Evolutionary conservation across 2,329 filamentous ascomycete genomes (phyloP), one percentile per base, ranked within the genome.

Genomic region (Hymenoscyphus fructigenus): DNA sequence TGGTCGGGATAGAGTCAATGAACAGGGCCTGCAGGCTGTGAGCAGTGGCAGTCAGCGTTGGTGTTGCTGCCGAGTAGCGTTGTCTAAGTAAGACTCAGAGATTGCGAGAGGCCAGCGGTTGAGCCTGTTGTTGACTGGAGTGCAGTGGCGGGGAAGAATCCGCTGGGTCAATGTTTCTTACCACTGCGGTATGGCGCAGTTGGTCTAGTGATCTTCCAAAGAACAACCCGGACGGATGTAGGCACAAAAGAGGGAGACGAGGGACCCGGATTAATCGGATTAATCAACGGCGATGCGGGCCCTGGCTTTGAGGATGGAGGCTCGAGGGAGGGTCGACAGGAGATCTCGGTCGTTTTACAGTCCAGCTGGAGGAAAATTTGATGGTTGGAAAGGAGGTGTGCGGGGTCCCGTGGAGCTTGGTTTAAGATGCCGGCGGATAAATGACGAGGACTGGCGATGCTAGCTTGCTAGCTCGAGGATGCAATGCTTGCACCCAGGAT

Each of bases 361-460:
- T 47, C 41, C n/a, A 20, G 41, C n/a, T 20, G 41, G 41, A 47
- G 41, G n/a, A 47, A 47, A 23, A 12, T 12, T 23, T 23, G n/a
- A 10, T 23, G 44, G 44, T 50, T 50, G 44, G 20, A 20, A 50
- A 23, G 44, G 44, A 50, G 9, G 26, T 50, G 44, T 50, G 44
- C 44, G 44, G 44, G 44, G 44, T 50, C 14, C 26, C n/a, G n/a
- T 50, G 44, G 44, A 50, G 44, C 44, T 50, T 50, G 44, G n/a
- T 50, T 50, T 23, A 23, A 50, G 7, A 23, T 50, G 44, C 44
- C 44, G 44, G 3, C 44, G 44, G 44, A 23, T 50, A 50, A 50
- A 50, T 50, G n/a, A 23, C n/a, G 20, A 50, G n/a, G 20, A 20
- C 5, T 20, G 20, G n/a, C n/a, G 44, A 47, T 47, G 44, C n/a